Evolutionary conservation across 495 filamentous ascomycete genomes (phyloP), one percentile per base, ranked within the genome.

Genomic region (Polyplosphaeria fusca): DNA sequence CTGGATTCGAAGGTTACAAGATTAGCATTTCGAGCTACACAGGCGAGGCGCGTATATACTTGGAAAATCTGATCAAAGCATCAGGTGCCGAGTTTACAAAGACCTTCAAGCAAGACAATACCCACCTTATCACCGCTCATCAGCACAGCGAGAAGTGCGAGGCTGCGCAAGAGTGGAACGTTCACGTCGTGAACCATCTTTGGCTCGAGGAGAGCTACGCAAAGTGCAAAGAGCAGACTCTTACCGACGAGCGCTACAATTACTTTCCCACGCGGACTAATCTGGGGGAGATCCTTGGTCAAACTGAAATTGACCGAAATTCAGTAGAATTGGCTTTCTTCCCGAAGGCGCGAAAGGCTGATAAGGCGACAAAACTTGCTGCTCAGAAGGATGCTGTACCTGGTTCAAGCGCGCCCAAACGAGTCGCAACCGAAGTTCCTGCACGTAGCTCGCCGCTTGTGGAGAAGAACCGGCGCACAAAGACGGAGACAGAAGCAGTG

Each of bases 201-300:
- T 99, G 93, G 93, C 79, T 99, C 41, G 93, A 99, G 68, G 94
- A 99, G 61, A 91, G 89, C 70, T 99, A 97, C 67, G 88, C 91
- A 4, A 87, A 84, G 66, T 95, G 90, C 77, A 74, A 86, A 65
- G 69, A 83, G 35, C 84, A 86, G 63, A 77, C 77, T 0, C 64
- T 89, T 3, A 81, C 85, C 1, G 78, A 87, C 53, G 74, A 77
- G 0, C 82, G 84, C 47, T 97, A 95, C 66, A 87, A 76, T 0
- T 78, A 85, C 61, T 99, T 96, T 65, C 94, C 93, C 14, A 75
- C 76, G 7, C 77, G 89, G 47, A 97, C 94, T 2, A 96, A 99
- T 66, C 77, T 99, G 18, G 86, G 89, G 26, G 93, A 97, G 68
- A 80, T 97, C 55, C 86, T 93, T 55, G 93, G 93, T 28, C 86